A percentile compares a stretch with the other conserved stretches of the same genome.
Conservation (phyloP, 2,329 filamentous ascomycete species). For the Alternaria triticina region DNA sequence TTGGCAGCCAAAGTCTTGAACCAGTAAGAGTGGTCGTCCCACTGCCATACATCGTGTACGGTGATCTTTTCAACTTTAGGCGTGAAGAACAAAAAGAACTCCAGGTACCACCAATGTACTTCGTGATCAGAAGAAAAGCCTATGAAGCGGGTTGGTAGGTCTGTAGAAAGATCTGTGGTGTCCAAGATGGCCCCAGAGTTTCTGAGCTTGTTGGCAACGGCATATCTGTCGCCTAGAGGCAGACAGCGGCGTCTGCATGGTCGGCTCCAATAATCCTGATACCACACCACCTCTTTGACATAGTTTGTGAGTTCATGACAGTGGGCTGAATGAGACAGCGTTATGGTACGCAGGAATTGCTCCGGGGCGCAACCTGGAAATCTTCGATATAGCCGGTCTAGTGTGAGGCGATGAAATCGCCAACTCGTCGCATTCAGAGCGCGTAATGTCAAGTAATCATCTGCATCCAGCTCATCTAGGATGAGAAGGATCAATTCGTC, state of each 20-base stretch:
- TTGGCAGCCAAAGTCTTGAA: slow-evolving; percentile 3
- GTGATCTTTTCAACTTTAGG: slow-evolving; percentile 6
- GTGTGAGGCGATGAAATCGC: slow-evolving; percentile 9
- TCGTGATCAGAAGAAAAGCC: background rate
- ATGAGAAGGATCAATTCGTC: slow-evolving; percentile 10
- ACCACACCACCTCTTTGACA: slow-evolving; percentile 12
- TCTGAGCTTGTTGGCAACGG: background rate
- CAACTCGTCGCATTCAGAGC: slow-evolving; percentile 5
- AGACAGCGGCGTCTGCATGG: background rate
- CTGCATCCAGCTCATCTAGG: background rate
- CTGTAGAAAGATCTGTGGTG: background rate
- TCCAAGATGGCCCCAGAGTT: background rate
- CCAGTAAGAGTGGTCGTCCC: slow-evolving; percentile 16
- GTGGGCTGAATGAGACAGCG: background rate
- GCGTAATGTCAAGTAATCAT: slow-evolving; percentile 3
- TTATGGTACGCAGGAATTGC: slow-evolving; percentile 11
- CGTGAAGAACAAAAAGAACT: slow-evolving; percentile 14
- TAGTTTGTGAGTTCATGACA: background rate
- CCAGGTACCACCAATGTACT: slow-evolving; percentile 18
- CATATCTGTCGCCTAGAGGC: background rate
- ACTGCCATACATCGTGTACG: slow-evolving; percentile 8
- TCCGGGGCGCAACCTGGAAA: slow-evolving; percentile 4
- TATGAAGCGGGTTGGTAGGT: slow-evolving; percentile 2
- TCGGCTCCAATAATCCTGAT: background rate
- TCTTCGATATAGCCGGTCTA: slow-evolving; percentile 3